Evolutionary conservation across 768 basidiomycete genomes (phyloP).

Genomic region (Sporobolomyces pararoseus): DNA sequence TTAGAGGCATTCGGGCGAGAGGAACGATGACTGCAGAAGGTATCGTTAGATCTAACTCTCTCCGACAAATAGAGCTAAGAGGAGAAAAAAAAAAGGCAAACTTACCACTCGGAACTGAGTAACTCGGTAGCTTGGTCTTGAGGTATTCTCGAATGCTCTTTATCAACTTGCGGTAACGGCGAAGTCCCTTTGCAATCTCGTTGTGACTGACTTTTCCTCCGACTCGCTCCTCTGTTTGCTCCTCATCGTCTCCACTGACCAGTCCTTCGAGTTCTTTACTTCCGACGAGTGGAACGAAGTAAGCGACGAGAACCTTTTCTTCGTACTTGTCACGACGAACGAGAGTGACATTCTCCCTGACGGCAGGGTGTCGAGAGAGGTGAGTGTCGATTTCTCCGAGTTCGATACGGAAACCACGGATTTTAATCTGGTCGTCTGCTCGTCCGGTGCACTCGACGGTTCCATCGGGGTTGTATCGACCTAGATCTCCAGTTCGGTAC

Average conservation of each 20-base stretch:
- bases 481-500: conserved; percentile 96
- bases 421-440: conserved; percentile 98
- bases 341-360: conserved; percentile 96
- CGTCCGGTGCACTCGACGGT: conserved; percentile 94
- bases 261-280: conserved; percentile 61
- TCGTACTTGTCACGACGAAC: conserved; percentile 97
- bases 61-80: neutral
- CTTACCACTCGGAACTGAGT: conserved; percentile 85
- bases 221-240: conserved; percentile 55
- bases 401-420: conserved; percentile 97
- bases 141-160: conserved; percentile 90
- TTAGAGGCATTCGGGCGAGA: conserved; percentile 88
- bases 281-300: conserved; percentile 84
- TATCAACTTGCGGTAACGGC: conserved; percentile 78
- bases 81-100: too few species aligned
- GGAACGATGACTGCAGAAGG: conserved; percentile 76
- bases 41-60: neutral
- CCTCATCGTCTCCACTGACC: conserved; percentile 51
- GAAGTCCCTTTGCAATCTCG: conserved; percentile 69
- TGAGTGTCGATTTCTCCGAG: conserved; percentile 96
- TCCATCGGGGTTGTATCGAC: conserved; percentile 86
- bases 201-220: conserved; percentile 58
- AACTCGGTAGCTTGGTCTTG: conserved; percentile 92
- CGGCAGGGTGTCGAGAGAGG: conserved; percentile 83
- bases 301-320: conserved; percentile 96